Conservation (phyloP, 345 rosid species). For the Noccaea bulbosa region DNA sequence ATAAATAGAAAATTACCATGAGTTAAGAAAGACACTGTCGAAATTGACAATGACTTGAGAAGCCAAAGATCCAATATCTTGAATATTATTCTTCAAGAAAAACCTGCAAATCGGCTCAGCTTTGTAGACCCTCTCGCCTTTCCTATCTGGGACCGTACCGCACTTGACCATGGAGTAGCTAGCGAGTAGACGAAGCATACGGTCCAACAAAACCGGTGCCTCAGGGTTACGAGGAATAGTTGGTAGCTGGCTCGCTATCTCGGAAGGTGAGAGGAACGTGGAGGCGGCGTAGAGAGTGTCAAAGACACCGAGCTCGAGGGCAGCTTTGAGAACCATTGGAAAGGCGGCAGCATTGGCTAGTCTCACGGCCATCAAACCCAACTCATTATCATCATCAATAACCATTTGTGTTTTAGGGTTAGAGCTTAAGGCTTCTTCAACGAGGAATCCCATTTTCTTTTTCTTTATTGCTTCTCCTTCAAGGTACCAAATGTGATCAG, state of each 20-base stretch:
- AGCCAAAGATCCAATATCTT: conserved; percentile 46
- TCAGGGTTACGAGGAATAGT: conserved; percentile 46
- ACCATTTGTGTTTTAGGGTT: conserved; percentile 11
- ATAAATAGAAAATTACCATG: conserved; percentile 40
- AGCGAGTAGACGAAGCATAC: conserved; percentile 53
- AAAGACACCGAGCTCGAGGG: conserved; percentile 51
- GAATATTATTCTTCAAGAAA: conserved; percentile 37
- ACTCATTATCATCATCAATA: conserved; percentile 11
- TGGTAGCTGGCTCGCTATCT: conserved; percentile 48
- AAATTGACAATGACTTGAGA: conserved; percentile 47
- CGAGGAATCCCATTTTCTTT: conserved; percentile 11
- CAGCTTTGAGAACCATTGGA: conserved; percentile 54
- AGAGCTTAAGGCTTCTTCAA: conserved; percentile 23
- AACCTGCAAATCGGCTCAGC: conserved; percentile 50
- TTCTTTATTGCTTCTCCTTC: not conserved
- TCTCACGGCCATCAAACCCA: conserved; percentile 41
- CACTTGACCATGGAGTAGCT: conserved; percentile 49
- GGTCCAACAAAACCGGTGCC: conserved; percentile 49
- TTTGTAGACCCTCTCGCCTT: conserved; percentile 44
- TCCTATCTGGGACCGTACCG: not conserved
- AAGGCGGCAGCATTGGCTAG: conserved; percentile 41
- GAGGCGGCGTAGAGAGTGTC: conserved; percentile 44
- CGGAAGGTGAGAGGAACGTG: conserved; percentile 44
- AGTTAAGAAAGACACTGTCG: conserved; percentile 47
- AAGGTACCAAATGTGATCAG: not conserved